Evolutionary conservation across 2,329 filamentous ascomycete species (phyloP).

Genomic region (Madurella mycetomatis): DNA sequence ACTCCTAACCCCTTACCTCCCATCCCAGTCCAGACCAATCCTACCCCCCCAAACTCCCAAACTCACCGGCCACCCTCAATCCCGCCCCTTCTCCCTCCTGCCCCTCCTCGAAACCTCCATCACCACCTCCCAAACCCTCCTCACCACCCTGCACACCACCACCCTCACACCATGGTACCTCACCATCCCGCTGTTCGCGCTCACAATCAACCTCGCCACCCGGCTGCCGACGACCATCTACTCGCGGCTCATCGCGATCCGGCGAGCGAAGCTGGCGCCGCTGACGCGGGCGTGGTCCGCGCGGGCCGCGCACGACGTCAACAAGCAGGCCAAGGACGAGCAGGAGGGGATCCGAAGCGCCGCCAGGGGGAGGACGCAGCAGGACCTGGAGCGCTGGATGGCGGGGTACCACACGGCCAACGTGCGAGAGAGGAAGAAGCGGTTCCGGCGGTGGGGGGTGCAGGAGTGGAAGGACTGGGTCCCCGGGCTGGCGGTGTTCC

Average conservation of each 20-base stretch:
- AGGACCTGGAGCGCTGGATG: conserved; percentile 1
- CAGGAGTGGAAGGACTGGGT: conserved; percentile 45
- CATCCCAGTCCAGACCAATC: not conserved
- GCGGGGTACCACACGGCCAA: conserved; percentile 28
- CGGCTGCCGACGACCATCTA: conserved; percentile 47
- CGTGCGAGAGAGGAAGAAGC: conserved; percentile 29
- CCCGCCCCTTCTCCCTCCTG: conserved; percentile 32
- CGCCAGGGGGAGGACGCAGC: no score
- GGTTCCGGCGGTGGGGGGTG: conserved; percentile 33
- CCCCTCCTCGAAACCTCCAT: conserved; percentile 31
- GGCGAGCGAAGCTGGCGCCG: conserved; percentile 29
- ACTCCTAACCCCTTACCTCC: not conserved
- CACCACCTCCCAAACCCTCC: conserved; percentile 38
- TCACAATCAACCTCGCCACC: conserved; percentile 41
- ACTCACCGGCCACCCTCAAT: not conserved
- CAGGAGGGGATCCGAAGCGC: conserved; percentile 1
- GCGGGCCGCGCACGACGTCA: conserved; percentile 25
- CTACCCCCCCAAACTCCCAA: not conserved
- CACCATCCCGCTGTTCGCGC: conserved; percentile 48
- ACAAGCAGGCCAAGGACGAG: conserved; percentile 6
- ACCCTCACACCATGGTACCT: conserved; percentile 50
- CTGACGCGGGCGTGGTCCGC: conserved; percentile 35
- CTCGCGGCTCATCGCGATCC: conserved; percentile 29
- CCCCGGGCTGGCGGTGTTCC: conserved; percentile 37
- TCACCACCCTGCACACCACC: conserved; percentile 40